Base-by-base conservation (phyloP, 2,329 filamentous ascomycete genomes). In the Trichoderma oligosporum region DNA sequence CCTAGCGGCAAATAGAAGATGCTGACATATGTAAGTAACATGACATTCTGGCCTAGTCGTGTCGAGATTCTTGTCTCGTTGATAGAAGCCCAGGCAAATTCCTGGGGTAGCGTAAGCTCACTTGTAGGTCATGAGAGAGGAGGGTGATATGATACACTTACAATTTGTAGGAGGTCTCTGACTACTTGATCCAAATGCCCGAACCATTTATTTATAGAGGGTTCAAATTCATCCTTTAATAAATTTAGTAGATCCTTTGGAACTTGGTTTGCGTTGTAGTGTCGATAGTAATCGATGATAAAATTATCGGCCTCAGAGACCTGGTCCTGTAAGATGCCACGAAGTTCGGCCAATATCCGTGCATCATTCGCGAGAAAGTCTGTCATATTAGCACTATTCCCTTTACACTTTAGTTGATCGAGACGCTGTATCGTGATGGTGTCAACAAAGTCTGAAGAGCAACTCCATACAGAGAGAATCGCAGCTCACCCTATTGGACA, bases 1-100 rank as follows among this genome's bases (percentile, higher is more conserved):
- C 69, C 64, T 4, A 74, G 59, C 0, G 72, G 72, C 0, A 74
- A 64, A 53, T 69, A 74, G 48, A 74, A 73, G n/a, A 74, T 72
- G 52, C 70, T 74, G 18, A 74, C 70, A 29, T 70, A 69, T 14
- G 72, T 74, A 41, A 74, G 64, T 0, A 74, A 63, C 31, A 70
- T 68, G 9, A 74, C 67, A 31, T 74, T 74, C 38, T 73, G 63
- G 0, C 68, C 67, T 0, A 72, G 60, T 22, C 61, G 61, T 1
- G 66, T 70, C 2, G 49, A 22, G 3, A 27, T n/a, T 25, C 44
- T 47, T 2, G 41, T 27, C 25, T 56, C 53, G 1, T 9, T 11
- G 1, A 45, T 45, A 1, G 51, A 18, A 4, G 12, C 4, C 51
- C 39, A 54, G 1, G 51, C 51, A 25, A 54, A 54, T 4, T 53